Evolutionary conservation across 805 yeast genomes (phyloP).

Genomic region (Schizosaccharomyces lindneri): DNA sequence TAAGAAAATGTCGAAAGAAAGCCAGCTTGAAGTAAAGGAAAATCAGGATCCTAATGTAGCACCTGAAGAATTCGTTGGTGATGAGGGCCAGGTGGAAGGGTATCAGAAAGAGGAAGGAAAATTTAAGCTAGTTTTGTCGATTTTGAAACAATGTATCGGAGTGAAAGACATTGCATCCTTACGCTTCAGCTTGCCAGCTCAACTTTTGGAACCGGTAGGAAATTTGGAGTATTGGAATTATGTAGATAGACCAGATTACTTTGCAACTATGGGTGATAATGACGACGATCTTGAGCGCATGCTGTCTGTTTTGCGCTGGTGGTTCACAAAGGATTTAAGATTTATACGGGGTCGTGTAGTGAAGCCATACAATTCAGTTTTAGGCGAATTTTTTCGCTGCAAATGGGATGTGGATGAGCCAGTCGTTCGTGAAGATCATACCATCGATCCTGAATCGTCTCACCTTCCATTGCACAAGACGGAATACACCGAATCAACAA

Average conservation of each 20-base stretch:
- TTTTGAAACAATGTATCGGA: slow-evolving; percentile 2
- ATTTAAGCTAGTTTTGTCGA: neutral
- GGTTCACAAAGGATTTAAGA: slow-evolving; percentile 2
- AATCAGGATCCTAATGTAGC: neutral
- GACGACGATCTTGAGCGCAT: slow-evolving; percentile 1
- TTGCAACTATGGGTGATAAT: neutral
- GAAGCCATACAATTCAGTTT: slow-evolving; percentile 2
- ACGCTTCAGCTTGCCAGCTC: slow-evolving; percentile 2
- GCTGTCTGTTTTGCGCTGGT: slow-evolving; percentile 2
- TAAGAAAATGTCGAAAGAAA: neutral
- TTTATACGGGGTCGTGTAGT: neutral
- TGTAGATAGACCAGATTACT: slow-evolving; percentile 1
- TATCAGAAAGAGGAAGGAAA: slow-evolving; percentile 1
- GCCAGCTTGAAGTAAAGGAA: neutral
- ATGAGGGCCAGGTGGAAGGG: neutral
- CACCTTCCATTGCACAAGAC: neutral
- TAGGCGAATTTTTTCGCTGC: slow-evolving; percentile 3
- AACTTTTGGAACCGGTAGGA: slow-evolving; percentile 1
- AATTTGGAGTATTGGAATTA: slow-evolving; percentile 4
- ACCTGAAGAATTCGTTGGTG: neutral
- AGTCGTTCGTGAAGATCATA: neutral
- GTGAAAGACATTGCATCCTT: slow-evolving; percentile 1
- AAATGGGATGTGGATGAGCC: slow-evolving; percentile 1
- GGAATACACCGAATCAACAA: neutral
- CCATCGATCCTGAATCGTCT: neutral